Base-by-base conservation (phyloP, 345 rosid genomes). In the Eucalyptus virginea region DNA sequence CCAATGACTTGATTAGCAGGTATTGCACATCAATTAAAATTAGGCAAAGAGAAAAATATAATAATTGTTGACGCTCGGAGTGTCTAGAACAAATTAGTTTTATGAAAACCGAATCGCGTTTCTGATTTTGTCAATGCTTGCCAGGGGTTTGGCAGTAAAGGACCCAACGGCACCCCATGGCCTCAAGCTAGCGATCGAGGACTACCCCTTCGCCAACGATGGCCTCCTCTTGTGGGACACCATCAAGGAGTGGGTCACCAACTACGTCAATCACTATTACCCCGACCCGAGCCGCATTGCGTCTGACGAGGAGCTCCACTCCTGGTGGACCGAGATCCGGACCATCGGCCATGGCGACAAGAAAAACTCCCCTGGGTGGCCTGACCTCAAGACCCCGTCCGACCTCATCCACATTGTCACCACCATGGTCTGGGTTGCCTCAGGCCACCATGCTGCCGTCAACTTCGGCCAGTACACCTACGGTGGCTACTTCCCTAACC, bases 201-300 rank as follows among this genome's bases (percentile, higher is more conserved):
- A 95, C 91, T 93, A 94, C 90, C 97, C 97, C 24, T 94, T 81
- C 52, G 95, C 96, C 18, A 95, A 88, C 15, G 97, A 94, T 51
- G 97, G 97, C 6, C 92, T 95, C 19, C 32, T 90, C 16, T 44
- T 94, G 7, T 94, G 95, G 97, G 94, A 93, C 81, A 34, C 81
- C 49, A 49, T 94, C 54, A 92, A 94, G 67, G 50, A 88, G 52
- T 95, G 96, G 96, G 88, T 93, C 34, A 88, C 88, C 3, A 93
- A 89, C 12, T 93, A 94, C 89, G 94, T 95, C 11, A 92, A 90
- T 42, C 96, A 91, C 89, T 94, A 92, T 90, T 95, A 94, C 47
- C 90, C 94, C 2, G 89, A 93, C 6, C 37, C 93, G 34, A 69
- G 56, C 56, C 67, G 89, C 1, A 91, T 95, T 5, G 56, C 30